Conservation (phyloP, 2,329 filamentous ascomycete genomes). For the Fusarium falciforme region DNA sequence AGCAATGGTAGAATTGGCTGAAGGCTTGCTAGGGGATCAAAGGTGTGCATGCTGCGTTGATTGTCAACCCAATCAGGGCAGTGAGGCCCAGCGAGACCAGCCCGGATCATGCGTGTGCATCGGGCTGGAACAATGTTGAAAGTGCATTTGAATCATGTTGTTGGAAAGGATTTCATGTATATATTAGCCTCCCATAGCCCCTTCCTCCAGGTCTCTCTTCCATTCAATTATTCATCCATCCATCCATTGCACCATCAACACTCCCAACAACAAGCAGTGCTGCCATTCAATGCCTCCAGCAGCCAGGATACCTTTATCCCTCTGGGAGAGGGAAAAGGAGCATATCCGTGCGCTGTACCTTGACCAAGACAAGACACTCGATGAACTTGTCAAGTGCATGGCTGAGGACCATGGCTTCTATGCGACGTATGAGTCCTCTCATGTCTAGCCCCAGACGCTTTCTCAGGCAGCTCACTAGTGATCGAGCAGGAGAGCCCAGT, state of each 20-base stretch:
- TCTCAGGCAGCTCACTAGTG: background rate
- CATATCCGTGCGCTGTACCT: conserved; percentile 9
- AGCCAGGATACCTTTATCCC: fast-evolving
- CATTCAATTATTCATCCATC: background rate
- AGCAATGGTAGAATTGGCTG: background rate
- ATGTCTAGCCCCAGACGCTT: background rate
- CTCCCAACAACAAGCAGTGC: background rate
- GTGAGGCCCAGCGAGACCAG: background rate
- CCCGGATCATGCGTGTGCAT: background rate
- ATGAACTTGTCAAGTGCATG: conserved; percentile 10
- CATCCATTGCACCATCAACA: background rate
- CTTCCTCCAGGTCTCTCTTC: background rate
- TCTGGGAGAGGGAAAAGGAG: background rate
- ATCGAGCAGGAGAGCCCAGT: background rate
- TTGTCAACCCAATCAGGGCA: background rate
- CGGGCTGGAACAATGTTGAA: background rate
- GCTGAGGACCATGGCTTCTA: background rate
- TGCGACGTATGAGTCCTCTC: background rate
- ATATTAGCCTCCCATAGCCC: background rate
- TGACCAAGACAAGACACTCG: conserved; percentile 6
- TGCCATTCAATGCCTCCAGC: conserved; percentile 5
- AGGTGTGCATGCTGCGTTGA: background rate
- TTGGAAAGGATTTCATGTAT: background rate
- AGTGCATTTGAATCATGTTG: background rate
- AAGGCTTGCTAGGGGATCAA: background rate